Conservation (phyloP, 345 rosid species). For the Sonneratia caseolaris region DNA sequence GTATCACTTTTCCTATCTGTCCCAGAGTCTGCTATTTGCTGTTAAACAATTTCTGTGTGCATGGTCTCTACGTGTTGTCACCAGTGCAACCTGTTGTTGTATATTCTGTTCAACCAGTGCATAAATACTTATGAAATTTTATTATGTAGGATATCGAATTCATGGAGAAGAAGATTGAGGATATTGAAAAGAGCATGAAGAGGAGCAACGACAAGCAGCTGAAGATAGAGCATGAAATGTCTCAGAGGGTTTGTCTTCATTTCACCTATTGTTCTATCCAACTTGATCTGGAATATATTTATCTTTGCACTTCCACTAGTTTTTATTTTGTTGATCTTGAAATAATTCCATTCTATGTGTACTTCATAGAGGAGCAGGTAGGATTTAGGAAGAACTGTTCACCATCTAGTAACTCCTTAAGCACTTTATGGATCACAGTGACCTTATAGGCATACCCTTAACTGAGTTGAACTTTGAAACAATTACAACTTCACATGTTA, state of each 20-base stretch:
- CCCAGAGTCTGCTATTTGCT: background rate
- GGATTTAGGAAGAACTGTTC: background rate
- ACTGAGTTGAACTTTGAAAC: background rate
- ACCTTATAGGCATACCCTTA: background rate
- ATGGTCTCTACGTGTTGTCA: background rate
- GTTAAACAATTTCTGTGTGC: background rate
- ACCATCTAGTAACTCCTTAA: background rate
- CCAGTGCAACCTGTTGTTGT: background rate
- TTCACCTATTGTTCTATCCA: background rate
- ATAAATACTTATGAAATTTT: background rate
- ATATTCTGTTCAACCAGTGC: background rate
- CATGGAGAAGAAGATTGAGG: conserved; percentile 68
- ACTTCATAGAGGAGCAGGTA: background rate
- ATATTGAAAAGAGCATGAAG: conserved; percentile 96
- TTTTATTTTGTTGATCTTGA: background rate
- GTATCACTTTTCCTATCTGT: background rate
- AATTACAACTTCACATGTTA: background rate
- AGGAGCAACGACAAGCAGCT: conserved; percentile 97
- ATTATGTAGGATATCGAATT: conserved; percentile 79
- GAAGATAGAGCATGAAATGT: conserved; percentile 66
- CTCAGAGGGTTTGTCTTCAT: conserved; percentile 36
- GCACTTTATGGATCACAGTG: background rate
- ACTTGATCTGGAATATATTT: background rate
- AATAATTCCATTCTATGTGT: background rate
- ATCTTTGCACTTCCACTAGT: background rate